Conservation (phyloP, 345 rosid genomes). For the Capsella bursapastoris region DNA sequence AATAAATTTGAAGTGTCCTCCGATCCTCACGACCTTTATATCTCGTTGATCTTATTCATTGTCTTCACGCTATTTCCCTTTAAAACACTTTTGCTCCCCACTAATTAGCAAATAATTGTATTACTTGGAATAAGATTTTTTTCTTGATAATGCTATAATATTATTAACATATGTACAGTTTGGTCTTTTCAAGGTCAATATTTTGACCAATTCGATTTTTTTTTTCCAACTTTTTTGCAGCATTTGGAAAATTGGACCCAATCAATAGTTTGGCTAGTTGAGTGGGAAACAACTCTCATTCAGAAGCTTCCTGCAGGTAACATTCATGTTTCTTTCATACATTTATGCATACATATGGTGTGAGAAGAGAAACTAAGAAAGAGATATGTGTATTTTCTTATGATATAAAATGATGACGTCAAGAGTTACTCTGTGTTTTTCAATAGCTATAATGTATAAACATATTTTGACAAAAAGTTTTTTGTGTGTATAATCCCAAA, state of each 20-base stretch:
- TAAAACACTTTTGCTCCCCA: neutral
- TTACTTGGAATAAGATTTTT: neutral
- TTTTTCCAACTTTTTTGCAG: neutral
- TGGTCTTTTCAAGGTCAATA: slow-evolving; percentile 10
- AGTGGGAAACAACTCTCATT: neutral
- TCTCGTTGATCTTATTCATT: neutral
- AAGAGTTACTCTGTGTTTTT: neutral
- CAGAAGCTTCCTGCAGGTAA: slow-evolving; percentile 6
- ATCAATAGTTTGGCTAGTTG: neutral
- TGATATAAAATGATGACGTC: neutral
- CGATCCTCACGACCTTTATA: neutral
- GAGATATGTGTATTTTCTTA: neutral
- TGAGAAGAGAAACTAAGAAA: neutral
- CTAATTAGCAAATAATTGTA: neutral
- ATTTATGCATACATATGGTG: neutral
- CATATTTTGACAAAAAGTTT: no score
- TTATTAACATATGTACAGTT: neutral
- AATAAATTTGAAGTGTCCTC: neutral
- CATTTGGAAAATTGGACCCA: neutral
- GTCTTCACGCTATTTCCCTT: neutral
- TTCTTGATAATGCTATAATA: no score
- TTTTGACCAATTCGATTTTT: neutral
- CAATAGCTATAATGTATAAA: no score
- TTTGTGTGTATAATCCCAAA: no score
- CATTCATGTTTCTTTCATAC: neutral